Conservation (phyloP, 2,329 filamentous ascomycete species). For the Pseudogymnoascus sp. region DNA sequence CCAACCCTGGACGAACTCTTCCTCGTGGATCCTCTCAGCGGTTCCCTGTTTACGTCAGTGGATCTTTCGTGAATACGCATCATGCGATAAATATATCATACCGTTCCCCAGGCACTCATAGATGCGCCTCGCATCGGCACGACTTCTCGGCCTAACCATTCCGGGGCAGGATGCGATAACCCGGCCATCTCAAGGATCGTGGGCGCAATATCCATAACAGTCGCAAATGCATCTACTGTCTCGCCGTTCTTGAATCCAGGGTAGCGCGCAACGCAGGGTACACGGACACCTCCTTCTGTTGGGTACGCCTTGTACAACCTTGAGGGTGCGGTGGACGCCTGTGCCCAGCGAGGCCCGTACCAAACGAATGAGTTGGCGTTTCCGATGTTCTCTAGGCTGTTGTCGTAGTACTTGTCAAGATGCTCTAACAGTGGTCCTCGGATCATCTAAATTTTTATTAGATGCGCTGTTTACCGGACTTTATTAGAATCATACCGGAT, state of each 20-base stretch:
- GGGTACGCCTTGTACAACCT: slow-evolving; percentile 37
- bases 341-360: slow-evolving; percentile 35
- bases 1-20: slow-evolving; percentile 49
- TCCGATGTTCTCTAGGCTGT: slow-evolving; percentile 41
- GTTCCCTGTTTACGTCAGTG: slow-evolving; percentile 26
- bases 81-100: neutral
- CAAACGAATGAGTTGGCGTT: slow-evolving; percentile 41
- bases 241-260: slow-evolving; percentile 15
- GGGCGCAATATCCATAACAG: slow-evolving; percentile 37
- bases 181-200: slow-evolving; percentile 38
- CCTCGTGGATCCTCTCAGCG: slow-evolving; percentile 37
- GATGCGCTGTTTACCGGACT: neutral
- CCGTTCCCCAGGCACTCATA: slow-evolving; percentile 33
- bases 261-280: slow-evolving; percentile 33
- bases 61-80: neutral
- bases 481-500: slow-evolving; percentile 27
- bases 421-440: neutral
- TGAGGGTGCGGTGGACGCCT: slow-evolving; percentile 38
- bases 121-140: slow-evolving; percentile 47
- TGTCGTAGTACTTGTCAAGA: slow-evolving; percentile 36
- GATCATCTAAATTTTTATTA: slow-evolving; percentile 28
- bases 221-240: slow-evolving; percentile 32
- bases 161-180: slow-evolving; percentile 33
- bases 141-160: slow-evolving; percentile 40
- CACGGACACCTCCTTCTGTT: slow-evolving; percentile 35